A percentile compares a stretch with the other conserved stretches of the same genome.
Conservation (phyloP, 306 rosid genomes). For the Rosa multiflora region DNA sequence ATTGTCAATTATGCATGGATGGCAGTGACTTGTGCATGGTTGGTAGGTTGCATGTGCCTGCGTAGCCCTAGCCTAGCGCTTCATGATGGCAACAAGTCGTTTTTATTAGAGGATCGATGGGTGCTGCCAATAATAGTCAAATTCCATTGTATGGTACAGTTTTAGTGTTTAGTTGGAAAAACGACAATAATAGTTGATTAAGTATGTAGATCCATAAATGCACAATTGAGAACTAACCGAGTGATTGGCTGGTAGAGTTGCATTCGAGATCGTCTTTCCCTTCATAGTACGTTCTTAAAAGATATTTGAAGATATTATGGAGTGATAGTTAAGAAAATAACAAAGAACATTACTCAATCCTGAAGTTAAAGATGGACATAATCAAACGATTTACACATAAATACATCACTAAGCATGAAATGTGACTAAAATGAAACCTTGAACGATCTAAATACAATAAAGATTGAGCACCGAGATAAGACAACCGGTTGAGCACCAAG, state of each 20-base stretch:
- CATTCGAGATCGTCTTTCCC: neutral
- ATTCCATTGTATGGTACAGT: neutral
- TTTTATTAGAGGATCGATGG: neutral
- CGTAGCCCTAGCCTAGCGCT: neutral
- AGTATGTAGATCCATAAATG: neutral
- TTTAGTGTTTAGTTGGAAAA: neutral
- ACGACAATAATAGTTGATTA: slow-evolving; percentile 2
- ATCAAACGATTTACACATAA: neutral
- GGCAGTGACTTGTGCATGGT: slow-evolving; percentile 46
- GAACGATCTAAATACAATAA: too few species aligned
- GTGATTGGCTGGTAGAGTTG: neutral
- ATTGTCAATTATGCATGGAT: slow-evolving; percentile 16
- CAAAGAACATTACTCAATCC: neutral
- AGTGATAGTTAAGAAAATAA: neutral
- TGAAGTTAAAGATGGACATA: neutral
- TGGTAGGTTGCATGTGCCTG: slow-evolving; percentile 55
- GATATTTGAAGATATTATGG: neutral
- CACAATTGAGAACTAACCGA: neutral
- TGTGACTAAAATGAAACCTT: too few species aligned
- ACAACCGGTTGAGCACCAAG: neutral
- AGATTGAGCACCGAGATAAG: neutral
- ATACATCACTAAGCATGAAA: too few species aligned
- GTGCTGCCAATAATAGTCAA: neutral
- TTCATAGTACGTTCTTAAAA: neutral
- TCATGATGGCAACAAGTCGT: slow-evolving; percentile 21